Conservation (phyloP, 2,329 filamentous ascomycete species). For the Hypoxylon rubiginosum region DNA sequence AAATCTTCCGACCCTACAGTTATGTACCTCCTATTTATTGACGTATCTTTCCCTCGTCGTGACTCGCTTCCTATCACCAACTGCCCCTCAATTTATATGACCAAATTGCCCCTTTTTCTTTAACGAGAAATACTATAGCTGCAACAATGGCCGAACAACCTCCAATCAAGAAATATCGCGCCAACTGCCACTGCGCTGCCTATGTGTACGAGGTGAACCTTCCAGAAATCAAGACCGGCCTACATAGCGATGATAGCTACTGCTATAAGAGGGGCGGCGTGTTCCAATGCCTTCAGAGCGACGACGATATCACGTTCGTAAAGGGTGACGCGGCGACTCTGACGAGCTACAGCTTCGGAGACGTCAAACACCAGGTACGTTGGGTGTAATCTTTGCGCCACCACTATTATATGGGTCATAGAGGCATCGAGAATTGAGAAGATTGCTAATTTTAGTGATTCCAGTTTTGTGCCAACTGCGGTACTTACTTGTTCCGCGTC, state of each 20-base stretch:
- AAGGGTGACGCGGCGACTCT: constrained; percentile 58
- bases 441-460: background rate
- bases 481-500: constrained; percentile 55
- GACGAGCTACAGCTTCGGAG: constrained; percentile 59
- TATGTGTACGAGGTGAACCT: constrained; percentile 63
- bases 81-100: background rate
- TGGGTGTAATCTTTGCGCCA: background rate
- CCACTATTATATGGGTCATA: background rate
- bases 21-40: background rate
- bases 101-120: background rate
- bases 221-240: constrained; percentile 69
- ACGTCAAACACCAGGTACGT: constrained; percentile 57
- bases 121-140: background rate
- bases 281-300: constrained; percentile 46
- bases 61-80: background rate
- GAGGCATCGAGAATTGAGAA: background rate
- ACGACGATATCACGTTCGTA: constrained; percentile 55
- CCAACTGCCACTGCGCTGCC: constrained; percentile 67
- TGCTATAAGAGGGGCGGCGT: constrained; percentile 65
- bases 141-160: constrained; percentile 20
- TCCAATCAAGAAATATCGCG: constrained; percentile 57
- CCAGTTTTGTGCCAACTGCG: constrained; percentile 65
- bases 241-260: constrained; percentile 75
- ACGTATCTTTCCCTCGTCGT: background rate
- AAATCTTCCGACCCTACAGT: background rate